Evolutionary conservation across 371 early-diverging fungal species (phyloP), one percentile per base, ranked within the genome.

Genomic region (Amoeboaphelidium protococcarum): DNA sequence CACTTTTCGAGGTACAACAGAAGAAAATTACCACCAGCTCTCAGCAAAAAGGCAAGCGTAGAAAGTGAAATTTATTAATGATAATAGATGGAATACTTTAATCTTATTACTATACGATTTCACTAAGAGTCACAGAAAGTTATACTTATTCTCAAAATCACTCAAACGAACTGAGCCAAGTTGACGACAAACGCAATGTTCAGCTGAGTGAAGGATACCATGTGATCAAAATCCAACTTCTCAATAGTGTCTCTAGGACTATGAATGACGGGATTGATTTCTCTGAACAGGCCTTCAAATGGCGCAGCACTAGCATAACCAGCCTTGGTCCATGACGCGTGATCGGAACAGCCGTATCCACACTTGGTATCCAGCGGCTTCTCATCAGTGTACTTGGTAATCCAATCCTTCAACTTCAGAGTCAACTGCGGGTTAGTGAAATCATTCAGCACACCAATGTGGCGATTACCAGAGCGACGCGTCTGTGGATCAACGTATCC

Each of bases 171-270:
- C n/a, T n/a, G n/a, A n/a, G 37, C 6, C 37, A 87, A 61, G 59
- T 91, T 89, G 24, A 84, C 72, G n/a, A 78, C 82, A 63, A 79
- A 88, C 0, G 73, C 81, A 44, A 84, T 60, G 13, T 73, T 75
- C 43, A 84, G 64, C 63, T 80, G 77, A 42, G 77, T 66, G 55
- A 85, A 84, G 59, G 83, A 73, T 27, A 65, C 66, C 71, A 84
- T 78, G 52, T 92, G 94, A 47, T 73, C 64, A 60, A 83, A 89
- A 31, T 69, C 66, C 41, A 92, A 65, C 43, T 74, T 70, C 10
- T 71, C 61, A 24, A 81, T 53, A 2, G 62, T 64, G 53, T 90
- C 90, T 26, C 59, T 55, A 6, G 74, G 58, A 13, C 76, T 60
- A 62, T 89, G 90, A 52, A 89, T 78, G 48, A 69, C 52, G 2